Evolutionary conservation across 2,329 filamentous ascomycete genomes (phyloP), one percentile per base, ranked within the genome.

Genomic region (Aspergillus fischeri): DNA sequence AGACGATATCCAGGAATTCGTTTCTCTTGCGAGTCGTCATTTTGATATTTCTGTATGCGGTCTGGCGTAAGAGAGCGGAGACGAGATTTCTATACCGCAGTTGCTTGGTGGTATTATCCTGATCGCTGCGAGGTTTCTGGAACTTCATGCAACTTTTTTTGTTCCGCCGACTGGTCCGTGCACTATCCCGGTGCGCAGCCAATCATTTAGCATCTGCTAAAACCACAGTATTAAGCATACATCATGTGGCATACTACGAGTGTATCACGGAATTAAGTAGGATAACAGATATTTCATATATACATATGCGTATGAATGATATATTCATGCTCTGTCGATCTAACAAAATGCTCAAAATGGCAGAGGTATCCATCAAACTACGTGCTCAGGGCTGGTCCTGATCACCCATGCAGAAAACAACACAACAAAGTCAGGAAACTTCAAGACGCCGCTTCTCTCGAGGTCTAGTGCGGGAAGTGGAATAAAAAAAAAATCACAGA

Each of bases 11-110:
- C 10, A 77, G 62, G 51, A 73, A 75, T 32, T 77, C 73, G 56
- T 74, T 74, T 24, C 69, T 66, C 54, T 73, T 75, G 49, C 71
- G 71, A 29, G 69, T 71, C 25, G 73, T 67, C 75, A 77, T 76
- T 41, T 49, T 66, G 58, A 17, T 5, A 21, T 9, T 2, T 28
- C 32, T 32, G 5, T 2, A 10, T 54, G 29, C 32, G 35, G 9
- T 56, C 10, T 44, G 24, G 24, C 35, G 49, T 48, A 14, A 7
- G 21, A 17, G 32, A 35, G 14, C 14, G 5, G 5, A 35, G 7
- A 17, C 17, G 7, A 3, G 3, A 35, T 35, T 17, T 35, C 5
- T 35, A 14, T 17, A 7, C 32, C 14, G 5, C 32, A 38, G 6
- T 38, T 38, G 14, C 14, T 53, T 44, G 20, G 38, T 51, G 44